Percentiles rank a stretch among this genome's conserved stretches.
phyloP scores from a whole-genome alignment of 352 stramenopile genomes.

The Phytophthora sansomeana region DNA sequence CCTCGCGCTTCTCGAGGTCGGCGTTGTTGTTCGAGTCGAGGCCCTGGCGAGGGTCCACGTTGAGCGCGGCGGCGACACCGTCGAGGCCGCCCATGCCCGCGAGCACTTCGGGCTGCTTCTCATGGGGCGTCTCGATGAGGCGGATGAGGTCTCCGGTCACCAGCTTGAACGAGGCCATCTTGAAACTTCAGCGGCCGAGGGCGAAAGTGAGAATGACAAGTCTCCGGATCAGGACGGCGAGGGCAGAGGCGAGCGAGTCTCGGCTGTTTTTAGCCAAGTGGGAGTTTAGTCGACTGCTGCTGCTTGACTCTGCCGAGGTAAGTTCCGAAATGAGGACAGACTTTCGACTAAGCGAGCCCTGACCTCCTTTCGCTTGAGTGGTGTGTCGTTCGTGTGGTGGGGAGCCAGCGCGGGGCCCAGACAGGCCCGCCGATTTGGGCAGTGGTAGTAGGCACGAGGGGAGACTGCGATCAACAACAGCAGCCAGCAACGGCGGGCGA shows the following conservation, averaged over 20 bases:
- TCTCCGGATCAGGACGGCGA: slow-evolving; percentile 14
- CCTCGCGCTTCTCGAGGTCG: slow-evolving; percentile 52
- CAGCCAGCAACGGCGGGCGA: slow-evolving; percentile 9
- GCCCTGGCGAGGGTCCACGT: slow-evolving; percentile 54
- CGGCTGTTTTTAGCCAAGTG: slow-evolving; percentile 24
- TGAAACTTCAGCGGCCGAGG: slow-evolving; percentile 1
- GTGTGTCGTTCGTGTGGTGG: slow-evolving; percentile 29
- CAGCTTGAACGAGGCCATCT: slow-evolving; percentile 52
- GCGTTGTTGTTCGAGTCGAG: slow-evolving; percentile 51
- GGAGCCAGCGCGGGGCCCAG: slow-evolving; percentile 14
- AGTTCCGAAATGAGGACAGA: slow-evolving; percentile 34
- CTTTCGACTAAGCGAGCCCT: slow-evolving; percentile 28
- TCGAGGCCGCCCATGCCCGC: slow-evolving; percentile 51
- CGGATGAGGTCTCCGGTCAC: slow-evolving; percentile 68
- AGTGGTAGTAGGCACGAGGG: not conserved
- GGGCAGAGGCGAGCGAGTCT: not conserved
- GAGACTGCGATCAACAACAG: slow-evolving; percentile 6
- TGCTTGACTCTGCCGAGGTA: slow-evolving; percentile 17
- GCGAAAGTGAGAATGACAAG: slow-evolving; percentile 8
- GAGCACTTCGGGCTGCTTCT: slow-evolving; percentile 58
- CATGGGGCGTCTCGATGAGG: slow-evolving; percentile 69
- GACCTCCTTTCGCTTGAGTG: not conserved
- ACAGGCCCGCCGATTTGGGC: slow-evolving; percentile 20
- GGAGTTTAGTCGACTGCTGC: not conserved
- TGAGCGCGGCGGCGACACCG: slow-evolving; percentile 55